phyloP scores from a whole-genome alignment of 306 rosid genomes.

The Canavalia ensiformis region DNA sequence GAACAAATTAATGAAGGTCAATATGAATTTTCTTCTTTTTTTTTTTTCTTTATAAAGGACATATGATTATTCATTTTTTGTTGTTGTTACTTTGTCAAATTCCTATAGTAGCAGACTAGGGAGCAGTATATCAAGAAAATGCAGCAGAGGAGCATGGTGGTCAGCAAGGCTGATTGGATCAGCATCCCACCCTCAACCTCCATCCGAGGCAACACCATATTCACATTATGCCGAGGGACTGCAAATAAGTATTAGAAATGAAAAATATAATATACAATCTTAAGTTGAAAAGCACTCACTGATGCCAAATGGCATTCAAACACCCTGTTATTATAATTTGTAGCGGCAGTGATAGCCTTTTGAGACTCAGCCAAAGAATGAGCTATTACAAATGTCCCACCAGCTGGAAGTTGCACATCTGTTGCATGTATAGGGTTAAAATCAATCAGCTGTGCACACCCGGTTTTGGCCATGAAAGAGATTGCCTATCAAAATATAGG shows the following conservation, averaged over 20 bases:
- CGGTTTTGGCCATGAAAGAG: constrained; percentile 75
- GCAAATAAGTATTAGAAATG: background rate
- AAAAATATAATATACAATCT: background rate
- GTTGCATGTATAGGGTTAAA: constrained; percentile 77
- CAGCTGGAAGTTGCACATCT: constrained; percentile 78
- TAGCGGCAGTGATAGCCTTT: constrained; percentile 82
- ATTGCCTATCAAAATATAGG: constrained; percentile 64
- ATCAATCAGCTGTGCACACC: constrained; percentile 81
- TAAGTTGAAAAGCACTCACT: constrained; percentile 47
- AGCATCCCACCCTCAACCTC: constrained; percentile 12
- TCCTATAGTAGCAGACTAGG: background rate
- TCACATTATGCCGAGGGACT: background rate
- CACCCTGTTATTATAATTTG: constrained; percentile 77
- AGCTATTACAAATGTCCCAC: constrained; percentile 74
- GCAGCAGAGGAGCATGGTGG: background rate
- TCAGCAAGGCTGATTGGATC: constrained; percentile 1
- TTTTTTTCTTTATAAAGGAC: no score
- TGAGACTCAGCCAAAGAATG: constrained; percentile 65
- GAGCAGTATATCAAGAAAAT: constrained; percentile 5
- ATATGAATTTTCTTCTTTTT: background rate
- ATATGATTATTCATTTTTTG: background rate
- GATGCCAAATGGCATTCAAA: constrained; percentile 75
- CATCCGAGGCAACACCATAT: background rate
- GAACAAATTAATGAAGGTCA: background rate
- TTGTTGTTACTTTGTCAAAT: background rate